Evolutionary conservation across 2,329 filamentous ascomycete species (phyloP).

Genomic region (Cadophora sp.): DNA sequence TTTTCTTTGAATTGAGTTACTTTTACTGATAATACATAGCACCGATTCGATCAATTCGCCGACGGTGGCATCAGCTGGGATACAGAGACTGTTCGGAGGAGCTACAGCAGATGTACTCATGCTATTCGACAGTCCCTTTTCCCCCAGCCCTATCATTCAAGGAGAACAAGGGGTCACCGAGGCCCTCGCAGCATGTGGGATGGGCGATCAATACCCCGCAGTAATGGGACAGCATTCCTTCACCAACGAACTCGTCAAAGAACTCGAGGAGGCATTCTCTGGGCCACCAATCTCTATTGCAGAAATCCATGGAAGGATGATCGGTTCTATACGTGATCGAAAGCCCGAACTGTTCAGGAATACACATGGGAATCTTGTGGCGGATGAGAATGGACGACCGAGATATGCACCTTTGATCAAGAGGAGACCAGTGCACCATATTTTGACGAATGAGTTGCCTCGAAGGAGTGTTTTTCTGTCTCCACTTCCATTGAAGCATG

Average conservation of each 20-base stretch:
- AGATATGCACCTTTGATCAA: constrained; percentile 11
- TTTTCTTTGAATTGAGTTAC: too few species aligned
- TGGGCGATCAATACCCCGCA: background rate
- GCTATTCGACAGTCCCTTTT: constrained; percentile 26
- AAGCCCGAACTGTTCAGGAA: constrained; percentile 1
- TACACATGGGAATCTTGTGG: background rate
- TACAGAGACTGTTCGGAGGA: constrained; percentile 23
- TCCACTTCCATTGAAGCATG: background rate
- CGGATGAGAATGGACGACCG: background rate
- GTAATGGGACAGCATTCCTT: constrained; percentile 23
- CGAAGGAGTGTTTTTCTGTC: constrained; percentile 19
- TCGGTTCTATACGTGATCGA: constrained; percentile 6
- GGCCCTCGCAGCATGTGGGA: constrained; percentile 26
- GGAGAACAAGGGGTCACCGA: constrained; percentile 13
- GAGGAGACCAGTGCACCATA: constrained; percentile 23
- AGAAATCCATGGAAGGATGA: constrained; percentile 13
- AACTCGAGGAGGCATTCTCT: constrained; percentile 9
- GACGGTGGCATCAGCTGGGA: constrained; percentile 26
- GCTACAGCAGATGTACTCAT: constrained; percentile 24
- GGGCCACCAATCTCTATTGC: constrained; percentile 16
- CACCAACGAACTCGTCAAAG: constrained; percentile 6
- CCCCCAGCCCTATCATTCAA: background rate
- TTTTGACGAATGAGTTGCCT: constrained; percentile 12
- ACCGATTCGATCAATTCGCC: constrained; percentile 17
- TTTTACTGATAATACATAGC: constrained; percentile 9